Percentiles rank a stretch among this genome's conserved stretches.
Conservation (phyloP, 768 basidiomycete genomes). For the Russula dissimulans region DNA sequence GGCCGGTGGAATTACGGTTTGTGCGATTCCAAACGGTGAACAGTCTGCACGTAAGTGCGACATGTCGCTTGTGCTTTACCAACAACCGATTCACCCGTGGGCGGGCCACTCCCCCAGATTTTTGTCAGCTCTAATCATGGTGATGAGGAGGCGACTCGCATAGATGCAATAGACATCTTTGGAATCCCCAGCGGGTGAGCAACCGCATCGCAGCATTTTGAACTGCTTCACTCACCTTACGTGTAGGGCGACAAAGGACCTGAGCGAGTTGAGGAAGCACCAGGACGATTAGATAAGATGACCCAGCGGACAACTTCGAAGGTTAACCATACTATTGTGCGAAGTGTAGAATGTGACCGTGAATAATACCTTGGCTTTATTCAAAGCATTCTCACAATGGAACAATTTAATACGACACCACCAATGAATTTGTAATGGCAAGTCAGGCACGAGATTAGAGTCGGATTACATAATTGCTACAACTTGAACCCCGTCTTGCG, state of each 20-base stretch:
- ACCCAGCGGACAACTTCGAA: neutral
- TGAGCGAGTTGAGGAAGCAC: slow-evolving; percentile 32
- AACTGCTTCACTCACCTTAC: neutral
- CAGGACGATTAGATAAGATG: slow-evolving; percentile 20
- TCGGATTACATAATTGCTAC: neutral
- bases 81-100: neutral
- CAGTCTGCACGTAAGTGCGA: slow-evolving; percentile 49
- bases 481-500: neutral
- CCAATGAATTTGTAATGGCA: no score
- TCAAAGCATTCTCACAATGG: no score
- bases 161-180: slow-evolving; percentile 58
- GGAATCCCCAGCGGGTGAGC: slow-evolving; percentile 51
- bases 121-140: slow-evolving; percentile 64
- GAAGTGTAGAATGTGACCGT: no score
- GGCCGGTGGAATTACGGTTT: slow-evolving; percentile 44
- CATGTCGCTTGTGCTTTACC: neutral
- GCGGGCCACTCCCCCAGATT: slow-evolving; percentile 33
- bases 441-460: no score
- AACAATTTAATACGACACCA: no score
- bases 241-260: slow-evolving; percentile 30
- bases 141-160: slow-evolving; percentile 51
- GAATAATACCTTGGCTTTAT: no score
- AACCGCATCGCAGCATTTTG: neutral
- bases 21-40: slow-evolving; percentile 66
- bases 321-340: neutral